Evolutionary conservation across 1,139 yeast species (phyloP).

Genomic region (Kluyveromyces marxianus): DNA sequence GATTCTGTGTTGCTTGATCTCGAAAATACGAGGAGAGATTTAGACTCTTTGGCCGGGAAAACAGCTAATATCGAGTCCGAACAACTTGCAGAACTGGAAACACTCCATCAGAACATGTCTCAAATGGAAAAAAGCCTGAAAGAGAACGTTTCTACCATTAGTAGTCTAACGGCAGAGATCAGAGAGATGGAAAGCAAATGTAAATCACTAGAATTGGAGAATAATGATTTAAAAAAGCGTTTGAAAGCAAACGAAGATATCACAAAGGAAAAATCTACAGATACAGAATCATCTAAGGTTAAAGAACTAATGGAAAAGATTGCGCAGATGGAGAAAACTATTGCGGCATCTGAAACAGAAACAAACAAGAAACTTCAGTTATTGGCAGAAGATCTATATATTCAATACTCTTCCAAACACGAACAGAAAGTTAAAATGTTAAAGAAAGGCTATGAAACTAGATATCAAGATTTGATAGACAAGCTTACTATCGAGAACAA

Average conservation of each 20-base stretch:
- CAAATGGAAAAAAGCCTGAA: slow-evolving; percentile 26
- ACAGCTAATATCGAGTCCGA: slow-evolving; percentile 28
- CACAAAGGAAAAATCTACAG: not conserved
- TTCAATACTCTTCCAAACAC: slow-evolving; percentile 64
- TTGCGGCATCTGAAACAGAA: slow-evolving; percentile 34
- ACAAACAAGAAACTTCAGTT: slow-evolving; percentile 46
- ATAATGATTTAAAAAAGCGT: slow-evolving; percentile 15
- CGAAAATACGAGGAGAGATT: slow-evolving; percentile 3
- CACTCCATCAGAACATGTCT: slow-evolving; percentile 31
- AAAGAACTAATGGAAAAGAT: slow-evolving; percentile 16
- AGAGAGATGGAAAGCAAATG: slow-evolving; percentile 9
- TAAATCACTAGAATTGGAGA: slow-evolving; percentile 3
- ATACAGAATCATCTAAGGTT: not conserved
- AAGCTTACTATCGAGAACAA: slow-evolving; percentile 37
- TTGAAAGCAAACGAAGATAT: slow-evolving; percentile 2
- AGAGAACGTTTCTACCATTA: slow-evolving; percentile 23
- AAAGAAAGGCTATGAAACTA: slow-evolving; percentile 45
- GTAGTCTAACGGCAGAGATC: slow-evolving; percentile 21
- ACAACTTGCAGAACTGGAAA: slow-evolving; percentile 32
- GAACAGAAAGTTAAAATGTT: slow-evolving; percentile 52
- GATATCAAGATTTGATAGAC: slow-evolving; percentile 39
- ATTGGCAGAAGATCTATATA: slow-evolving; percentile 57
- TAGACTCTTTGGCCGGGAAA: slow-evolving; percentile 12
- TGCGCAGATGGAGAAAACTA: slow-evolving; percentile 23
- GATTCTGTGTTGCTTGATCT: not conserved